Percentiles rank a stretch among this genome's conserved stretches.
Evolutionary conservation across 352 stramenopile genomes (phyloP).

Genomic region (Phytophthora quininea): DNA sequence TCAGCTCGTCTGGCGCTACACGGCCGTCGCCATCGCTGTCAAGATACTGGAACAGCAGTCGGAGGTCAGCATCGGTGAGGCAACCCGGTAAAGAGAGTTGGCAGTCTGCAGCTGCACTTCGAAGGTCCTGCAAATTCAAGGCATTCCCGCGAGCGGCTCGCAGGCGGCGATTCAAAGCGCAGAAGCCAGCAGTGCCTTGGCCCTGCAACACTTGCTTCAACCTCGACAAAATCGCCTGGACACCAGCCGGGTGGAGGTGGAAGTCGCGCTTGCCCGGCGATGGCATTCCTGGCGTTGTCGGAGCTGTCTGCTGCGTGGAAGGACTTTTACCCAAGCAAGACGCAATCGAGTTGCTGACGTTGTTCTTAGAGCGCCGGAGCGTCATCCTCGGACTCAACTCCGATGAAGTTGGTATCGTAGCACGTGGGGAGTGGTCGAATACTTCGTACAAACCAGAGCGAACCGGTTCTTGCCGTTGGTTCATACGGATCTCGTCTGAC

Average conservation of each 20-base stretch:
- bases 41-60: slow-evolving; percentile 84
- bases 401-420: neutral
- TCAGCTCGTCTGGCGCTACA: slow-evolving; percentile 88
- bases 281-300: slow-evolving; percentile 3
- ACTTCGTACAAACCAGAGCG: slow-evolving; percentile 60
- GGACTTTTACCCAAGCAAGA: no score
- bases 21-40: slow-evolving; percentile 79
- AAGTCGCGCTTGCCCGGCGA: slow-evolving; percentile 30
- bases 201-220: slow-evolving; percentile 58
- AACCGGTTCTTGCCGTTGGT: slow-evolving; percentile 11
- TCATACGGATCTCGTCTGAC: slow-evolving; percentile 25
- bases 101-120: slow-evolving; percentile 60
- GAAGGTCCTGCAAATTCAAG: slow-evolving; percentile 82
- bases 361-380: slow-evolving; percentile 47
- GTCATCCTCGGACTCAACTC: slow-evolving; percentile 26
- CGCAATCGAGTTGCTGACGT: slow-evolving; percentile 50
- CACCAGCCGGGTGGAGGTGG: slow-evolving; percentile 47
- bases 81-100: slow-evolving; percentile 44
- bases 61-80: slow-evolving; percentile 60
- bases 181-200: slow-evolving; percentile 75
- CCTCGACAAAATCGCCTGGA: slow-evolving; percentile 62
- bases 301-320: no score
- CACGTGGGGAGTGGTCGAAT: slow-evolving; percentile 55
- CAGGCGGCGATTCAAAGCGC: slow-evolving; percentile 61
- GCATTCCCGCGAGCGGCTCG: slow-evolving; percentile 47